Base-by-base conservation (phyloP, 2,329 filamentous ascomycete genomes). In the Fusarium keratoplasticum region DNA sequence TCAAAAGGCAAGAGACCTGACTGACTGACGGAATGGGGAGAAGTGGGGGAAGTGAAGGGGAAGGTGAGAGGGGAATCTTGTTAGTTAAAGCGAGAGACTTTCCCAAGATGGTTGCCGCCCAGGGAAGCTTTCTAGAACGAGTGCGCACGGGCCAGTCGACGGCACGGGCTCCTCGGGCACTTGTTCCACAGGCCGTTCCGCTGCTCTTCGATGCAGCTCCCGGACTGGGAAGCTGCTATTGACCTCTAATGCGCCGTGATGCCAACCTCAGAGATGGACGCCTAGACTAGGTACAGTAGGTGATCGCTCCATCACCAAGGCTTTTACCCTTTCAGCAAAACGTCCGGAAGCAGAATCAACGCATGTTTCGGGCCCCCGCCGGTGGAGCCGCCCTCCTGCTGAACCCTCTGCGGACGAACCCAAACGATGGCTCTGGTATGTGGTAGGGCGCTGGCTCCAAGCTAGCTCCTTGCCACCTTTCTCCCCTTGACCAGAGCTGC, bases 61-160 rank as follows among this genome's bases (percentile, higher is more conserved):
- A 58, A 63, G 38, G 31, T 38, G 33, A 27, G 61, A 64, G 65
- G 61, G 58, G 64, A 66, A 38, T 62, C 64, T 52, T 52, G 47
- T 52, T 31, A 31, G 47, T 29, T 65, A 66, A 67, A 69, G 64
- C 63, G 69, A 62, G 74, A 29, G 47, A 64, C 70, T 60, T 54
- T 70, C 61, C 68, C 68, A 67, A 72, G 72, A 67, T 70, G 72
- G 69, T 67, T 74, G 73, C 73, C 70, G 66, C 63, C 50, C 64
- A 78, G 71, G 72, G 77, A 79, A 79, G 76, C 77, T 78, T 79
- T 79, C 77, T 79, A 79, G 77, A 79, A 79, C 58, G 70, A 60
- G 27, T 11, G 52, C 16, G 77, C 77, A 78, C 76, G 76, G 67
- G n/a, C 71, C 77, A 68, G 6, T 5, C 0, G 1, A 20, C 10